Conservation (phyloP, 1,284 basidiomycete species). For the Leccinum holopus region DNA sequence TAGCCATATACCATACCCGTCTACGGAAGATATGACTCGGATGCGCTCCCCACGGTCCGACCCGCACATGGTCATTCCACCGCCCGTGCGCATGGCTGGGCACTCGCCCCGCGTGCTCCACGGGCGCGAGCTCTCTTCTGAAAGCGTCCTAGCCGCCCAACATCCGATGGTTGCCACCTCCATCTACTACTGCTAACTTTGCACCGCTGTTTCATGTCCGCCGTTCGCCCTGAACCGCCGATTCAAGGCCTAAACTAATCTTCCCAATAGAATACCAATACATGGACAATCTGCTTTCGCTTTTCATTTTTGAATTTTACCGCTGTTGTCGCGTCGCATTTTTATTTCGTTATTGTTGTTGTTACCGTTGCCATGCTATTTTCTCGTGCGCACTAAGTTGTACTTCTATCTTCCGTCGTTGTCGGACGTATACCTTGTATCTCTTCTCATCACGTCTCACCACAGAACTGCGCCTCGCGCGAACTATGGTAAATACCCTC, state of each 20-base stretch:
- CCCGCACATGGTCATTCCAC: constrained; percentile 12
- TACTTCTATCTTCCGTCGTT: background rate
- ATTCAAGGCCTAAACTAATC: background rate
- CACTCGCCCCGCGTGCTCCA: constrained; percentile 16
- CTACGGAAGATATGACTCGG: constrained; percentile 7
- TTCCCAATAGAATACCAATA: background rate
- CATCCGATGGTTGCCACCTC: constrained; percentile 24
- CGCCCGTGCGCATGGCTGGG: constrained; percentile 14
- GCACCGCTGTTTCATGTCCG: background rate
- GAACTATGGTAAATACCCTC: background rate
- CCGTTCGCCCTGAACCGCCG: constrained; percentile 1
- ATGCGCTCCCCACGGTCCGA: background rate
- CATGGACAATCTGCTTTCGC: constrained; percentile 2
- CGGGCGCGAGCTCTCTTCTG: constrained; percentile 26
- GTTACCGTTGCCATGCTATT: background rate
- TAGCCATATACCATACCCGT: constrained; percentile 3
- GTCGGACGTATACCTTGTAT: constrained; percentile 1
- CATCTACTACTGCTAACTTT: constrained; percentile 20
- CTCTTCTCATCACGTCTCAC: background rate
- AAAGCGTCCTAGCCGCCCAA: constrained; percentile 27
- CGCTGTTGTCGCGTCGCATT: background rate
- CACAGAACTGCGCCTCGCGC: background rate
- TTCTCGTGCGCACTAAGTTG: background rate
- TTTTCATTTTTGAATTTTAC: background rate
- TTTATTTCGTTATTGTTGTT: background rate